These are phyloP conservation scores for bread wheat (Triticum aestivum) DNA, from an alignment of 176 grass and related monocot species.

Conservation along the genomic window IWGSC_CS_RefSeq_v2.1 NC_057813.1:486946681-486947180, in stretches of 20 bases:
- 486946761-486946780: not conserved
- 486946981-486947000: constrained; percentile 93
- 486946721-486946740: not conserved
- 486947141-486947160: constrained; percentile 56
- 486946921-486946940: constrained; percentile 95
- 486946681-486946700: not conserved
- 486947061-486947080: constrained; percentile 77
- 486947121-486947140: constrained; percentile 76
- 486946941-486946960: constrained; percentile 99
- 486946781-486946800: not conserved
- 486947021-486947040: constrained; percentile 87
- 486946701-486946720: not conserved
- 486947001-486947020: constrained; percentile 75
- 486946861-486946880: constrained; percentile 62
- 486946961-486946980: constrained; percentile 92
- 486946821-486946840: not conserved
- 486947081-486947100: constrained; percentile 97
- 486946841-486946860: constrained; percentile 42
- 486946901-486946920: constrained; percentile 81
- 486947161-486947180: constrained; percentile 79
- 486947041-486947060: constrained; percentile 67
- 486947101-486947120: constrained; percentile 85
- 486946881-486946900: constrained; percentile 51
- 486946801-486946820: not conserved
- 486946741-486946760: constrained; percentile 24